Conservation (phyloP, 164 flowering plant genomes). For the Tetracentron sinense region DNA sequence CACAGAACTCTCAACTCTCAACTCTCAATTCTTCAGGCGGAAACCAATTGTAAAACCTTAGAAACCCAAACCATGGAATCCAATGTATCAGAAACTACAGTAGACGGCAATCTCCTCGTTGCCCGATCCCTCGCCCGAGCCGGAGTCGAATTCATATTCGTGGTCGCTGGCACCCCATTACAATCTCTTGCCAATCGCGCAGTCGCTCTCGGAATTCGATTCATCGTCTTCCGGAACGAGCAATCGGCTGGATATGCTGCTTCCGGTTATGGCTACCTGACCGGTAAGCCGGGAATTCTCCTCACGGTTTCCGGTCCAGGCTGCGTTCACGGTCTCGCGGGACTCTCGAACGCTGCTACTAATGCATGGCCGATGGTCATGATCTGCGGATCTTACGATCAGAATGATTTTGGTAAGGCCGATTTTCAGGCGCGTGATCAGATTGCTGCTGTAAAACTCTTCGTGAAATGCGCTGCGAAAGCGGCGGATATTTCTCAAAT, state of each 20-base stretch:
- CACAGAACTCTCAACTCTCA: background rate
- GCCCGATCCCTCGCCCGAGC: conserved; percentile 56
- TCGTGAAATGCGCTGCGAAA: conserved; percentile 58
- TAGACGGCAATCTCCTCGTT: conserved; percentile 65
- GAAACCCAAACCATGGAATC: conserved; percentile 2
- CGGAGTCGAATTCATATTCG: conserved; percentile 80
- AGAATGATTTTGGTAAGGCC: conserved; percentile 69
- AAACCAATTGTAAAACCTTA: conserved; percentile 16
- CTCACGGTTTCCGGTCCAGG: conserved; percentile 99
- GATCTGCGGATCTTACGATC: conserved; percentile 94
- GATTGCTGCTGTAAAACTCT: conserved; percentile 69
- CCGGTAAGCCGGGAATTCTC: conserved; percentile 75
- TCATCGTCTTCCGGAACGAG: conserved; percentile 96
- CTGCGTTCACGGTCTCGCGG: conserved; percentile 97
- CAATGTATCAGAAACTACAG: conserved; percentile 6
- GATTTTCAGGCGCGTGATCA: conserved; percentile 99
- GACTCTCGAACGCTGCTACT: conserved; percentile 65
- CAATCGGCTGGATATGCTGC: conserved; percentile 99
- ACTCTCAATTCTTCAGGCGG: conserved; percentile 26
- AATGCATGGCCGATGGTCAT: conserved; percentile 87
- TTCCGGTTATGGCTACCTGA: conserved; percentile 88
- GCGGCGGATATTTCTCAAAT: conserved; percentile 50
- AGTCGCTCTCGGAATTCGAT: conserved; percentile 72
- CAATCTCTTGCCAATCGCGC: conserved; percentile 80
- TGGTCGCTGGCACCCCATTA: conserved; percentile 95